These are phyloP conservation scores for Pythium utonaiense DNA, from an alignment of 352 stramenopile genomes.

Conservation along the genomic window DNA sequence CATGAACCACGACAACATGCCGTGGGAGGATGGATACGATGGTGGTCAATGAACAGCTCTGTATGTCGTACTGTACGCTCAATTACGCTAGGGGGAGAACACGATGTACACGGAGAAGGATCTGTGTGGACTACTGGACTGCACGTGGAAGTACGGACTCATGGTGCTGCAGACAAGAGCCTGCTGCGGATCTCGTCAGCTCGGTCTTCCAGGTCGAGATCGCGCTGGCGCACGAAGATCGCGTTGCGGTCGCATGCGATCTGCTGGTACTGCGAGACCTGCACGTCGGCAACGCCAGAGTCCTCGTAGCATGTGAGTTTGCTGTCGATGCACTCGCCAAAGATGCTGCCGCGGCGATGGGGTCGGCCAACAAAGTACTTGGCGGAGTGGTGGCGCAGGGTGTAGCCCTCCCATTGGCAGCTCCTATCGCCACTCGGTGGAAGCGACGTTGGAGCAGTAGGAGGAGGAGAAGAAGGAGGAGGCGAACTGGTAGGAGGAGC, in stretches of 20 bases:
- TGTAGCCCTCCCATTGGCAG: conserved; percentile 5
- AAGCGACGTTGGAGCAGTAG: background rate
- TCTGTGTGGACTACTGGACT: background rate
- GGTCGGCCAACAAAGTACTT: conserved; percentile 18
- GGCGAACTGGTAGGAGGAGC: no score
- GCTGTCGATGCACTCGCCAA: conserved; percentile 13
- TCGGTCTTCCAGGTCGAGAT: conserved; percentile 8
- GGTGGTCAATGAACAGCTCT: background rate
- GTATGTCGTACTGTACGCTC: background rate
- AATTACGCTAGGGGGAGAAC: background rate
- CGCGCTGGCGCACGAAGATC: conserved; percentile 1
- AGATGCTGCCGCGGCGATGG: conserved; percentile 18
- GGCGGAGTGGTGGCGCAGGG: conserved; percentile 4
- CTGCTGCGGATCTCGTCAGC: background rate
- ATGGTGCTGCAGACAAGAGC: background rate
- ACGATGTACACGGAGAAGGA: background rate
- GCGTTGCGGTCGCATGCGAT: conserved; percentile 1
- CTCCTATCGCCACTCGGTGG: background rate
- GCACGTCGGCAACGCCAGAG: conserved; percentile 10
- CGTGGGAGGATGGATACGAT: background rate
- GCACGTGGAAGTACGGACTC: background rate
- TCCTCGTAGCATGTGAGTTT: conserved; percentile 18
- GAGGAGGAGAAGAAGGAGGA: background rate
- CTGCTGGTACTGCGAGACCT: background rate
- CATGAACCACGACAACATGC: background rate